Base-by-base conservation (phyloP, 2,329 filamentous ascomycete species). In the Alternaria atra region DNA sequence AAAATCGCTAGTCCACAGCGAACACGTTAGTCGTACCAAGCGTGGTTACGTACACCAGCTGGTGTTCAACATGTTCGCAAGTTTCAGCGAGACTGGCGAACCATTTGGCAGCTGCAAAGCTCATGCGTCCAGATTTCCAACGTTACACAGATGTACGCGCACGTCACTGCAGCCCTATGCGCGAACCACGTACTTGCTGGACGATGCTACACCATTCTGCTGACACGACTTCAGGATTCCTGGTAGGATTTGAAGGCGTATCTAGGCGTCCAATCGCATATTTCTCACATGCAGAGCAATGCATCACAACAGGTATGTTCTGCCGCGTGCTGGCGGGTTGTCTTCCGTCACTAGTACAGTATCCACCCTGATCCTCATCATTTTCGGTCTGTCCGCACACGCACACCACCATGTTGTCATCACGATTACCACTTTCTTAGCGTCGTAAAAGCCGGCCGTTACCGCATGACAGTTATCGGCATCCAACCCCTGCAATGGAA, bases 1-100 rank as follows among this genome's bases (percentile, higher is more conserved):
- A 46, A 47, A 59, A 57, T 57, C 40, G 54, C 55, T 65, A 65
- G 63, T 56, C 55, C 53, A 56, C 56, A 60, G 53, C 34, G 37
- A 55, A 53, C 35, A 55, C 59, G 39, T 25, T 44, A 40, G 46
- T 59, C 46, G 60, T 53, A 63, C 51, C 35, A 37, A 50, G 57
- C 44, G 37, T 44, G 23, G 48, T 35, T 29, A 53, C 35, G 55
- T 35, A 37, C 48, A 25, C 48, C 42, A 48, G 35, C n/a, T 62
- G 34, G 44, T 53, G 52, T 42, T 55, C 50, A 54, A 34, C 35
- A 48, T 40, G 50, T 58, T 44, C 17, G 43, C 37, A 30, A 29
- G 51, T 30, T 48, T 34, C 50, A 40, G 32, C 44, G 20, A 30
- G 12, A 46, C 12, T 48, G 32, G 35, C 13, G 42, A 35, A 48